These are phyloP conservation scores for Acanthamoeba rhysodes DNA, from an alignment of 208 protist species.

Conservation along the genomic window DNA sequence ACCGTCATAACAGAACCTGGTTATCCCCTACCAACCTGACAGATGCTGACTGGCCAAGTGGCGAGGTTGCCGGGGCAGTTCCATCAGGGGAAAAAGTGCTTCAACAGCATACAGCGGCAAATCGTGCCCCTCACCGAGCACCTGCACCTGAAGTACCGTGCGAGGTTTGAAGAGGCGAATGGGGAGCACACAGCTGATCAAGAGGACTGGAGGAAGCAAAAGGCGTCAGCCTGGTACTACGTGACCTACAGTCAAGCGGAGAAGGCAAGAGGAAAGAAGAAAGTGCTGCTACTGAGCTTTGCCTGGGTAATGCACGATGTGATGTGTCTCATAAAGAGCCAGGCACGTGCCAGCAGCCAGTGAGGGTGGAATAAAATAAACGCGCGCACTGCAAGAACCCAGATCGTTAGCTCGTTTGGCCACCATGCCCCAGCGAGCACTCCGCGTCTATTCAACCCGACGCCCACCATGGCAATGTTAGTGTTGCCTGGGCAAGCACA, in stretches of 20 bases:
- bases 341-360: neutral
- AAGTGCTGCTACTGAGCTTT: neutral
- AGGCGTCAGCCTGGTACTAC: slow-evolving; percentile 1
- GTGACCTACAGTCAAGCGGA: neutral
- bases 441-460: too few relatives aligned
- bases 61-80: neutral
- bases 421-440: too few relatives aligned
- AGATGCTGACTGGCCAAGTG: neutral
- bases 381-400: neutral
- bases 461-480: too few relatives aligned
- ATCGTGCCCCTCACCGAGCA: neutral
- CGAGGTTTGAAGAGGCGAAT: neutral
- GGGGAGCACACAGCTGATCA: neutral
- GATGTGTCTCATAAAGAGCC: neutral
- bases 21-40: neutral
- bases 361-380: neutral
- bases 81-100: neutral
- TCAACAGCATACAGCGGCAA: neutral
- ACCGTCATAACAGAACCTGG: neutral
- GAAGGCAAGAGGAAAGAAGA: neutral
- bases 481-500: too few relatives aligned
- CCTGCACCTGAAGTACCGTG: neutral
- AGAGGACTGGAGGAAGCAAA: neutral
- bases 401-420: too few relatives aligned
- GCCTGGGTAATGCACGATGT: slow-evolving; percentile 7